These are phyloP conservation scores for Fusarium verrucosum DNA, from an alignment of 2,329 filamentous ascomycete species.

Conservation along the genomic window DNA sequence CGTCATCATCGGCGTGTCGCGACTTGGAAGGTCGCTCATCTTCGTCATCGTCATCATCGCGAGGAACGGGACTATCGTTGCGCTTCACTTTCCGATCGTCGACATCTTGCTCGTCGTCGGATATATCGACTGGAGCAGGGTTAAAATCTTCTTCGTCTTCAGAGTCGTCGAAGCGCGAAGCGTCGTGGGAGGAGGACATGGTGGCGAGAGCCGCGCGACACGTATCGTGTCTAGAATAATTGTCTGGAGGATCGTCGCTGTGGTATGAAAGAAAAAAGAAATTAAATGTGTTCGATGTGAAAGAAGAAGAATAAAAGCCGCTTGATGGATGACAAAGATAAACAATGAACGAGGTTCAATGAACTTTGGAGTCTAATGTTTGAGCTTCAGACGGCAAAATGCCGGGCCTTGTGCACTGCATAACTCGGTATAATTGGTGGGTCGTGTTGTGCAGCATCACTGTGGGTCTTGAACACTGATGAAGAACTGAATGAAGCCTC, in stretches of 20 bases:
- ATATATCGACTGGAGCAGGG: constrained; percentile 76
- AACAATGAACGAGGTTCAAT: constrained; percentile 20
- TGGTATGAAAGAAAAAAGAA: constrained; percentile 11
- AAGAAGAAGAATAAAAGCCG: constrained; percentile 10
- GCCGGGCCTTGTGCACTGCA: constrained; percentile 25
- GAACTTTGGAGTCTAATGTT: constrained; percentile 17
- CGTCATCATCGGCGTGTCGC: constrained; percentile 54
- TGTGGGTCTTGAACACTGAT: background rate
- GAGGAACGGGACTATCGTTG: constrained; percentile 53
- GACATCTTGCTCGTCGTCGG: constrained; percentile 65
- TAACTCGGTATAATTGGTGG: constrained; percentile 15
- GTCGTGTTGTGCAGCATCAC: constrained; percentile 3
- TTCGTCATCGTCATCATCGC: constrained; percentile 51
- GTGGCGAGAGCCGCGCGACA: constrained; percentile 37
- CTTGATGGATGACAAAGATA: constrained; percentile 38
- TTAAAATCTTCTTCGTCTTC: constrained; percentile 92
- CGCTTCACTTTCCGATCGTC: constrained; percentile 52
- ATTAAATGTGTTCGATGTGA: background rate
- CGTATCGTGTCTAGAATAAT: constrained; percentile 26
- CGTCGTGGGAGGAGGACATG: constrained; percentile 60
- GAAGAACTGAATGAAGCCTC: no score
- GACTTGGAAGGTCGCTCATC: constrained; percentile 46
- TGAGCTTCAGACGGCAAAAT: constrained; percentile 37
- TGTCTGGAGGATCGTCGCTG: background rate
- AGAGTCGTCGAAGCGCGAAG: constrained; percentile 65